Evolutionary conservation across 2,329 filamentous ascomycete species (phyloP).

Genomic region (Grosmannia clavigera): DNA sequence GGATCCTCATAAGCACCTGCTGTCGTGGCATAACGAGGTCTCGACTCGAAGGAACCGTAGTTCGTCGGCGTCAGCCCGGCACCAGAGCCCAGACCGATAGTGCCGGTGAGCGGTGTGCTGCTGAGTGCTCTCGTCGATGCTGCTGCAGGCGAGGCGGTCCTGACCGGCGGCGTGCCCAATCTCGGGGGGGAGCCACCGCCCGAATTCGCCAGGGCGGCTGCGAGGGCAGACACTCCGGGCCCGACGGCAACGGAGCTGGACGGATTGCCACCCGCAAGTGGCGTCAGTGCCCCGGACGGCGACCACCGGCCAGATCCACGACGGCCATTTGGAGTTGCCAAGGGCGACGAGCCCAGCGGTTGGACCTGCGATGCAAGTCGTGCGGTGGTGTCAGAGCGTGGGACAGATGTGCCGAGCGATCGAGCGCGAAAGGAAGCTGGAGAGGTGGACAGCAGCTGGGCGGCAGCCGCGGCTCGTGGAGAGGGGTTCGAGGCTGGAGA

Average conservation of each 20-base stretch:
- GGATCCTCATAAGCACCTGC: slow-evolving; percentile 68
- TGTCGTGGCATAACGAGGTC: slow-evolving; percentile 37
- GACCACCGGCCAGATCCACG: slow-evolving; percentile 22
- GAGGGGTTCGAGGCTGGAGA: slow-evolving; percentile 11
- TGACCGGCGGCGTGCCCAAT: slow-evolving; percentile 51
- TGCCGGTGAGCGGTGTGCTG: slow-evolving; percentile 1
- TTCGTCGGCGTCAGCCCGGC: slow-evolving; percentile 50
- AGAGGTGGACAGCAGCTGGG: slow-evolving; percentile 30
- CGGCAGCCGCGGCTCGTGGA: neutral
- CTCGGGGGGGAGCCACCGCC: slow-evolving; percentile 57
- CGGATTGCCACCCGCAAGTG: slow-evolving; percentile 52
- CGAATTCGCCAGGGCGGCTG: slow-evolving; percentile 71
- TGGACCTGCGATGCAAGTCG: slow-evolving; percentile 46
- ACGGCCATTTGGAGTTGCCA: neutral
- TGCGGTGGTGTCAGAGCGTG: slow-evolving; percentile 47
- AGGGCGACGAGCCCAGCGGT: slow-evolving; percentile 19
- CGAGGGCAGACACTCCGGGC: slow-evolving; percentile 76
- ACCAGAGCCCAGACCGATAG: slow-evolving; percentile 12
- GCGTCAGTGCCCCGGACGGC: slow-evolving; percentile 38
- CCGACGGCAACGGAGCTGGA: slow-evolving; percentile 56
- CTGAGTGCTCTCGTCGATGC: neutral
- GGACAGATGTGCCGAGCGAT: slow-evolving; percentile 37
- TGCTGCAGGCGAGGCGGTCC: slow-evolving; percentile 41
- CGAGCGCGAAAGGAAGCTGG: slow-evolving; percentile 32
- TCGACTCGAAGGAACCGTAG: slow-evolving; percentile 76